Conservation (phyloP, 2,329 filamentous ascomycete species). For the Exophiala oligosperma region DNA sequence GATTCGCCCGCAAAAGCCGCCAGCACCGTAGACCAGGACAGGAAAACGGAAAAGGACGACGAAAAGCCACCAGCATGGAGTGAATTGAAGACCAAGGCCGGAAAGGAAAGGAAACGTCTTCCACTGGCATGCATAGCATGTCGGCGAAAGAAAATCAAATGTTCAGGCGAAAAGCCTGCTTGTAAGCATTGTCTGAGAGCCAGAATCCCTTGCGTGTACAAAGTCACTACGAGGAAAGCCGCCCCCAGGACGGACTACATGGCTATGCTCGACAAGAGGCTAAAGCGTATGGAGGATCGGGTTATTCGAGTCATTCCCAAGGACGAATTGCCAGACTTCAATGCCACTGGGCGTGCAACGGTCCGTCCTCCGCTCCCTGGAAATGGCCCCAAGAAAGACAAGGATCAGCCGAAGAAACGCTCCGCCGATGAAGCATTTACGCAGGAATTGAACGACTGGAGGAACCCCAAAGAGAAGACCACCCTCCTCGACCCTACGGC, state of each 20-base stretch:
- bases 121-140: constrained; percentile 95
- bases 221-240: constrained; percentile 90
- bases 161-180: constrained; percentile 94
- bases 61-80: constrained; percentile 70
- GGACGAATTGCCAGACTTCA: constrained; percentile 69
- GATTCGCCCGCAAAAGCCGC: constrained; percentile 16
- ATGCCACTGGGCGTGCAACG: constrained; percentile 72
- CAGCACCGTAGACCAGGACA: constrained; percentile 18
- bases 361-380: constrained; percentile 75
- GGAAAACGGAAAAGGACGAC: constrained; percentile 51
- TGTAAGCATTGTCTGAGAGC: constrained; percentile 95
- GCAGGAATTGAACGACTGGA: constrained; percentile 78
- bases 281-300: constrained; percentile 96
- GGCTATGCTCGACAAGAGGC: constrained; percentile 94
- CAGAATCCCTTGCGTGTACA: constrained; percentile 94
- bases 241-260: constrained; percentile 96
- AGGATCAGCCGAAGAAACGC: constrained; percentile 65
- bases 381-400: constrained; percentile 55
- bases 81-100: constrained; percentile 85
- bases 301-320: constrained; percentile 95
- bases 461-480: constrained; percentile 51
- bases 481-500: constrained; percentile 37
- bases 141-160: constrained; percentile 94
- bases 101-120: constrained; percentile 90
- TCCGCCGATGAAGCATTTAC: constrained; percentile 85